Evolutionary conservation across 2,329 filamentous ascomycete genomes (phyloP), one percentile per base, ranked within the genome.

Genomic region (Colletotrichum sp.): DNA sequence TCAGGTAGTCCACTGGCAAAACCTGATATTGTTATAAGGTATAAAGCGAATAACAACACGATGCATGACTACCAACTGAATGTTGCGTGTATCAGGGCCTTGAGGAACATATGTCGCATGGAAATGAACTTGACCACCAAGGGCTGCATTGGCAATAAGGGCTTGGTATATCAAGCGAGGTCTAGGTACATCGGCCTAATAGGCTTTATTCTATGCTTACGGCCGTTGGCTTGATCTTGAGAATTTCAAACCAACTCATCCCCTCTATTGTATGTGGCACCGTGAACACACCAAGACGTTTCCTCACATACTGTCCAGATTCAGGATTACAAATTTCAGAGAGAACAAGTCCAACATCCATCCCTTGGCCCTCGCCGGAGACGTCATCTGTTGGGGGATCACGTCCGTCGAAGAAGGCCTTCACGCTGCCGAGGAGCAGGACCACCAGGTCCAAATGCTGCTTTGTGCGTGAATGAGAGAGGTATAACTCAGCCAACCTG

Each of bases 381-480:
- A n/a, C 18, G 10, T 49, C 18, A 49, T 49, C 39, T 49, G 18
- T 3, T 52, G n/a, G 6, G 10, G n/a, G 44, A 49, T 49, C 39
- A 49, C 18, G 39, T 49, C 9, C 39, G 9, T 49, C 39, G 3
- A 49, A 49, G 39, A 49, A 49, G 39, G 39, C 0, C 18, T 12
- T 49, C 18, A 49, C 39, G 39, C n/a, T 52, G 44, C 44, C 44
- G 44, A 52, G 44, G 44, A 52, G n/a, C 2, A 52, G n/a, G 1
- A 52, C 2, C 44, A 21, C n/a, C 44, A 52, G 0, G 44, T 24
- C 44, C 10, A 5, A 21, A 21, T 52, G 44, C 4, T 52, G n/a
- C n/a, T 2, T 2, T 52, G n/a, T 1, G n/a, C 6, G n/a, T 3
- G 0, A 3, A 13, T 13, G 1, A 52, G n/a, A 24, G 10, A 21